phyloP scores from a whole-genome alignment of 2,329 filamentous ascomycete species.

The Dothideomycetidae sp. region DNA sequence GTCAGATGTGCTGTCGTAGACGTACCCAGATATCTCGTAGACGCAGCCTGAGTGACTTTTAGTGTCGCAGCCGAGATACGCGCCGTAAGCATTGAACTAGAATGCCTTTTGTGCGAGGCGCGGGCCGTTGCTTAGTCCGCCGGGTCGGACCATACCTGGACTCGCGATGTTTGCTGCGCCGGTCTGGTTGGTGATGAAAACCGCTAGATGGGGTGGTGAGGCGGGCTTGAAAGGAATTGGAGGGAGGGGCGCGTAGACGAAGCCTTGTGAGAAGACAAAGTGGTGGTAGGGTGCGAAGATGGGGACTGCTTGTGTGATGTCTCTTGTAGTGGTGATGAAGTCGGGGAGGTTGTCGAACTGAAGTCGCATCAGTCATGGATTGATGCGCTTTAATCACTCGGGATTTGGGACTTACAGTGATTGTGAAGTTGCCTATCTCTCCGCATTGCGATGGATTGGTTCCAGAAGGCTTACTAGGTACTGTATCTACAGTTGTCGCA shows the following conservation, averaged over 20 bases:
- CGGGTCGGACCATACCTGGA: constrained; percentile 25
- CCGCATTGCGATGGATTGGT: constrained; percentile 23
- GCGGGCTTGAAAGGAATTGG: constrained; percentile 31
- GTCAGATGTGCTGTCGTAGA: constrained; percentile 24
- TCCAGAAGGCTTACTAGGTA: too few relatives aligned
- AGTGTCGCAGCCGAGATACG: constrained; percentile 35
- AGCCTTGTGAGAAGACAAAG: constrained; percentile 37
- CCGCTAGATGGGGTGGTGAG: constrained; percentile 33
- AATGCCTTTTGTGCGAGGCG: constrained; percentile 30
- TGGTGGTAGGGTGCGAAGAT: constrained; percentile 37
- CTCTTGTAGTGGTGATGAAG: constrained; percentile 20
- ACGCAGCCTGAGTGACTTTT: constrained; percentile 25
- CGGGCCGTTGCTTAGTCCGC: constrained; percentile 34
- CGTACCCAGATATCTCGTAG: constrained; percentile 33
- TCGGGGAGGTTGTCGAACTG: constrained; percentile 25
- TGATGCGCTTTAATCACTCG: too few relatives aligned
- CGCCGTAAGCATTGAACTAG: constrained; percentile 37
- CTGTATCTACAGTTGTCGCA: too few relatives aligned
- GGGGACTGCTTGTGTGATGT: constrained; percentile 24
- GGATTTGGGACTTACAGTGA: constrained; percentile 15
- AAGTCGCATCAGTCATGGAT: constrained; percentile 14
- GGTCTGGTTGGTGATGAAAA: constrained; percentile 29
- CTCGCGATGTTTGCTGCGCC: constrained; percentile 17
- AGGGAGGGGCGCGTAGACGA: constrained; percentile 33
- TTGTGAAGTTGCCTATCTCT: constrained; percentile 31